phyloP scores from a whole-genome alignment of 495 filamentous ascomycete genomes.

The Penicillium robsamsonii region DNA sequence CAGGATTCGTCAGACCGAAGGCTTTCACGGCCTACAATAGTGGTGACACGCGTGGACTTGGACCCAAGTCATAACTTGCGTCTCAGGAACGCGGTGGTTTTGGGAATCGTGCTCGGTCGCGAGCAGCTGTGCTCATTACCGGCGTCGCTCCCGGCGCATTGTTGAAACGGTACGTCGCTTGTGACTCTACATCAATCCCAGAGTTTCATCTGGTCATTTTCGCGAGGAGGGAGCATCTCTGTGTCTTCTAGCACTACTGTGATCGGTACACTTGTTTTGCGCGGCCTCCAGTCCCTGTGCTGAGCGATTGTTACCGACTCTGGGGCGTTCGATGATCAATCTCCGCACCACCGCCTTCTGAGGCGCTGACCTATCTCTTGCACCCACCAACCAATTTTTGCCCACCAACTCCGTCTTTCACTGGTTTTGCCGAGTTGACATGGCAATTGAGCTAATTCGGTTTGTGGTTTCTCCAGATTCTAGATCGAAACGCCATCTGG shows the following conservation, averaged over 20 bases:
- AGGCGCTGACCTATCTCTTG: conserved; percentile 26
- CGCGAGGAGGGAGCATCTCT: not conserved
- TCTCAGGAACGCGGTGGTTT: conserved; percentile 28
- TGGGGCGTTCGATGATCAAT: conserved; percentile 45
- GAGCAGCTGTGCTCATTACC: conserved; percentile 38
- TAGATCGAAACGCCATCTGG: conserved; percentile 8
- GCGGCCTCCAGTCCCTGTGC: conserved; percentile 24
- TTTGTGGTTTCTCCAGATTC: conserved; percentile 19
- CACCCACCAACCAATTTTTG: conserved; percentile 25
- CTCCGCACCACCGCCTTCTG: conserved; percentile 50
- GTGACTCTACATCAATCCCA: conserved; percentile 19
- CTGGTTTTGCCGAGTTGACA: conserved; percentile 13
- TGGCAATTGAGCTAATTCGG: conserved; percentile 32
- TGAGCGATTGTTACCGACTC: conserved; percentile 27
- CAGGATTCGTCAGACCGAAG: conserved; percentile 18
- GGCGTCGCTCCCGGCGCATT: conserved; percentile 44
- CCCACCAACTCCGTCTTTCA: conserved; percentile 10
- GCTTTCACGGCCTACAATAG: conserved; percentile 14
- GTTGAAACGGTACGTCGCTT: conserved; percentile 44
- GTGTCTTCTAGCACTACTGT: not conserved
- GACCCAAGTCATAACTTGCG: not conserved
- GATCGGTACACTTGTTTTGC: conserved; percentile 16
- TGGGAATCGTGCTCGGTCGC: conserved; percentile 40
- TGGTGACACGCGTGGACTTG: conserved; percentile 22
- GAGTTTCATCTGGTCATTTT: conserved; percentile 4